Conservation (phyloP, 176 grass and related monocot species). For the Rhipidocladum racemiflorum region DNA sequence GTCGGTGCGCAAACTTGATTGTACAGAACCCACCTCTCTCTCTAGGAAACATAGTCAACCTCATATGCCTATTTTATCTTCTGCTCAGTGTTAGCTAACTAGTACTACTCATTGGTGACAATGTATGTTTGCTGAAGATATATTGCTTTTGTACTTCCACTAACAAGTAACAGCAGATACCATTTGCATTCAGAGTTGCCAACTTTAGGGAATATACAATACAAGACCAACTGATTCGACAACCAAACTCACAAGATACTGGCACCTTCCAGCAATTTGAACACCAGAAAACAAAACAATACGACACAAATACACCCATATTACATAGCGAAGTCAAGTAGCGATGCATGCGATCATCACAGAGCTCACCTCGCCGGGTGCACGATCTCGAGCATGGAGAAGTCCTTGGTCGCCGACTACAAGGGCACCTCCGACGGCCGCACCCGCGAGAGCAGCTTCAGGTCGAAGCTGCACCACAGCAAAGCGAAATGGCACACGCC, state of each 20-base stretch:
- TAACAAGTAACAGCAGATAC: not conserved
- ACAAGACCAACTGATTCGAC: not conserved
- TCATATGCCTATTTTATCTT: not conserved
- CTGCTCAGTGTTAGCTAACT: not conserved
- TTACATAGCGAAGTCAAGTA: not conserved
- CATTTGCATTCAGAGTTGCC: not conserved
- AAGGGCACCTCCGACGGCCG: constrained; percentile 80
- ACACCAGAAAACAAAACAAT: not conserved
- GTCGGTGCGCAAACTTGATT: not conserved
- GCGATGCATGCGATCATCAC: not conserved
- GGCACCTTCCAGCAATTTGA: not conserved
- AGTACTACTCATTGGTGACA: not conserved
- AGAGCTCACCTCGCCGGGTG: constrained; percentile 63
- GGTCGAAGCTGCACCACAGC: constrained; percentile 57
- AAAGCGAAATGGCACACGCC: not conserved
- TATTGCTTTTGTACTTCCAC: not conserved
- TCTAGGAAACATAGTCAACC: not conserved
- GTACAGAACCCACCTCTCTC: not conserved
- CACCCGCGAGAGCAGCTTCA: constrained; percentile 76
- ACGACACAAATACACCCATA: not conserved
- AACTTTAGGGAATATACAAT: not conserved
- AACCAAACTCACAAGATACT: not conserved
- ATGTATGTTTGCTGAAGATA: not conserved
- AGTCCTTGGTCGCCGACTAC: constrained; percentile 84
- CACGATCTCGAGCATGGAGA: constrained; percentile 63